Evolutionary conservation across 257 asterid genomes (phyloP).

Genomic region (Plectranthus barbatus): DNA sequence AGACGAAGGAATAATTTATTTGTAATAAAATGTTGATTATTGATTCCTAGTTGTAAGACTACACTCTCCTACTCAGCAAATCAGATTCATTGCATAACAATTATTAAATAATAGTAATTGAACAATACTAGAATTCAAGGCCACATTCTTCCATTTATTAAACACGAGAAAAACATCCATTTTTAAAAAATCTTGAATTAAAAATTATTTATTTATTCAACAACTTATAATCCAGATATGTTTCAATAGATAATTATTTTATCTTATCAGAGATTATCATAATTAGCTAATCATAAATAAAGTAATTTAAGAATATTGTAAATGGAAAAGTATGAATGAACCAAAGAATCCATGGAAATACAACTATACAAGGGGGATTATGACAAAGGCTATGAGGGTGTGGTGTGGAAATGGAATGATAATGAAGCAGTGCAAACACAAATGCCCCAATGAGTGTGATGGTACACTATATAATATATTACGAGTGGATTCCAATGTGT

Average conservation of each 20-base stretch:
- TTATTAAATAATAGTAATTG: background rate
- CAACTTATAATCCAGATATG: too few species aligned
- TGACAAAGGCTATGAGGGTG: background rate
- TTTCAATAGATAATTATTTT: too few species aligned
- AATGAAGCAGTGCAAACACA: background rate
- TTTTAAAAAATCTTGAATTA: too few species aligned
- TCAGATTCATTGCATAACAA: background rate
- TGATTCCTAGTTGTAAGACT: too few species aligned
- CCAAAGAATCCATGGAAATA: background rate
- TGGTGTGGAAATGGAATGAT: background rate
- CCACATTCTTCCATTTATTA: too few species aligned
- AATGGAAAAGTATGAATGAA: background rate
- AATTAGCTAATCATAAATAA: too few species aligned
- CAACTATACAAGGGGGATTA: background rate
- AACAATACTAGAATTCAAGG: background rate
- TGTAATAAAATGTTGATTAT: too few species aligned
- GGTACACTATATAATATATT: conserved; percentile 8
- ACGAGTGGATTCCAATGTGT: conserved; percentile 13
- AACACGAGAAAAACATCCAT: too few species aligned
- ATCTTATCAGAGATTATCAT: too few species aligned
- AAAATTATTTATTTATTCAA: too few species aligned
- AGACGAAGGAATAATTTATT: too few species aligned
- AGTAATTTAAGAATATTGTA: too few species aligned
- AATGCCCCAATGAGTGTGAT: background rate
- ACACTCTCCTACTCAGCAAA: background rate